A percentile compares a stretch with the other conserved stretches of the same genome.
Conservation (phyloP, 2,329 filamentous ascomycete species). For the Coniochaeta ligniaria region DNA sequence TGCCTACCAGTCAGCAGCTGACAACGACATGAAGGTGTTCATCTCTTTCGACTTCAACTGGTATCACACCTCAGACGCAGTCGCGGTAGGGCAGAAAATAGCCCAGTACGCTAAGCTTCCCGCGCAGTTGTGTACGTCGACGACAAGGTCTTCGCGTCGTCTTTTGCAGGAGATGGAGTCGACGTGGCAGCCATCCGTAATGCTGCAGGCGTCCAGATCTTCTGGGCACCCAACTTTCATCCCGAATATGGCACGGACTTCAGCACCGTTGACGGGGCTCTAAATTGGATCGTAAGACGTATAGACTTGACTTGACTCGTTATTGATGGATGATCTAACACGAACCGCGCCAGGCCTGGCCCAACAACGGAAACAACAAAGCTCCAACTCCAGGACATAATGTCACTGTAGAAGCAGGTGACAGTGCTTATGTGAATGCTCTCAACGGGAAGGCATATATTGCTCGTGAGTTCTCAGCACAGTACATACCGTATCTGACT, state of each 20-base stretch:
- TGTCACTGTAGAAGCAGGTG: constrained; percentile 31
- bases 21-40: constrained; percentile 42
- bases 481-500: not conserved
- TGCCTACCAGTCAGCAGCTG: constrained; percentile 38
- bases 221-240: constrained; percentile 42
- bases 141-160: constrained; percentile 42
- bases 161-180: constrained; percentile 37
- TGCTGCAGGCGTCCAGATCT: constrained; percentile 33
- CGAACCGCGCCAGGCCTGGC: constrained; percentile 25
- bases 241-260: constrained; percentile 28
- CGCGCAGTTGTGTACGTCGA: constrained; percentile 41
- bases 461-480: not conserved
- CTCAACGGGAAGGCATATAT: constrained; percentile 34
- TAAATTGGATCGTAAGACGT: constrained; percentile 29
- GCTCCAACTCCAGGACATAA: constrained; percentile 31
- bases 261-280: constrained; percentile 30
- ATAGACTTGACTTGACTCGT: not conserved
- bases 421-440: constrained; percentile 22
- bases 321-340: not conserved
- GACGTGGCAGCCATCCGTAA: constrained; percentile 29
- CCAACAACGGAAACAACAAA: constrained; percentile 36
- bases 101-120: constrained; percentile 31
- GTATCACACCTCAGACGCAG: constrained; percentile 27
- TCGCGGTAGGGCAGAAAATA: constrained; percentile 34
- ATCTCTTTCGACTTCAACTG: constrained; percentile 50